phyloP scores from a whole-genome alignment of 495 filamentous ascomycete genomes.

The Letharia lupina region DNA sequence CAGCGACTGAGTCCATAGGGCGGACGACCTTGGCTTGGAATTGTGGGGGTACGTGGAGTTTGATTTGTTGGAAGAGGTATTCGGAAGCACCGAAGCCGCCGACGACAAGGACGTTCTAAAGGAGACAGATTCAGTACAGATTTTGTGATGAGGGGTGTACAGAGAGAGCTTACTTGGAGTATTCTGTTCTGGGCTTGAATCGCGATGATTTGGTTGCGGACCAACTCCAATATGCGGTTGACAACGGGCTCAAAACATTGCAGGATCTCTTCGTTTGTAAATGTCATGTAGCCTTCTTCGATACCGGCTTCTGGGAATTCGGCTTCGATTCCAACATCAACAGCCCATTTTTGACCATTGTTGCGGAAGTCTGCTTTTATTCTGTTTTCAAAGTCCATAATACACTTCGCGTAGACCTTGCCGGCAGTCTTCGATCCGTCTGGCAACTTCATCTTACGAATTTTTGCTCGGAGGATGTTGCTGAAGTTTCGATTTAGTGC shows the following conservation, averaged over 20 bases:
- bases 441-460: conserved; percentile 75
- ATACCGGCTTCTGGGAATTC: conserved; percentile 74
- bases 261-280: conserved; percentile 73
- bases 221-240: conserved; percentile 67
- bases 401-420: conserved; percentile 74
- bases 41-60: conserved; percentile 68
- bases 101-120: conserved; percentile 64
- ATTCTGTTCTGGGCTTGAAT: conserved; percentile 68
- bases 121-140: conserved; percentile 23
- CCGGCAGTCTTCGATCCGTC: conserved; percentile 68
- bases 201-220: conserved; percentile 73
- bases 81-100: conserved; percentile 75
- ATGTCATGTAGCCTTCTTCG: conserved; percentile 76
- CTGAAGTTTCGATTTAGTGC: conserved; percentile 76
- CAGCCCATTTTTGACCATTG: conserved; percentile 75
- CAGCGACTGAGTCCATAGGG: conserved; percentile 77
- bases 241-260: conserved; percentile 77
- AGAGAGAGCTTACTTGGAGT: conserved; percentile 49
- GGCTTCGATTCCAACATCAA: conserved; percentile 72
- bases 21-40: conserved; percentile 73
- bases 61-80: conserved; percentile 79
- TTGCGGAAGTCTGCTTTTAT: conserved; percentile 80
- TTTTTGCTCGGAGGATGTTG: conserved; percentile 72
- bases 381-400: conserved; percentile 78
- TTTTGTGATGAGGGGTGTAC: neutral